Percentiles rank a stretch among this genome's conserved stretches.
Conservation (phyloP, 1,139 yeast species). For the Saccharomyces pastorianus region DNA sequence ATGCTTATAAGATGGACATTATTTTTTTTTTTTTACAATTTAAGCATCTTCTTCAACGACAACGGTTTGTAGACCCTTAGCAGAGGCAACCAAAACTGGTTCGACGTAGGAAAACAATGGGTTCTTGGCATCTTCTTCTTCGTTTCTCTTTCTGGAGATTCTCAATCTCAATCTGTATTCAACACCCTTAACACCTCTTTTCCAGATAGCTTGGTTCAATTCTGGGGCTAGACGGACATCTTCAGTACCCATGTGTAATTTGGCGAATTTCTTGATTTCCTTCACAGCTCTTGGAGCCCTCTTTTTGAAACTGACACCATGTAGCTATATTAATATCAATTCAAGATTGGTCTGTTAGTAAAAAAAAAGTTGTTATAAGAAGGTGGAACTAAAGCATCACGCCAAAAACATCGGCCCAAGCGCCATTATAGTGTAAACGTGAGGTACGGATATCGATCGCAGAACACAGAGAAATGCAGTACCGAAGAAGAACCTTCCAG, state of each 20-base stretch:
- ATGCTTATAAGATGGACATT: neutral
- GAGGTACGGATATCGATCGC: neutral
- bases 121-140: conserved; percentile 98
- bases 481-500: neutral
- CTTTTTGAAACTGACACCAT: conserved; percentile 98
- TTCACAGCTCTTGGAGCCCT: conserved; percentile 99
- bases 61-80: conserved; percentile 96
- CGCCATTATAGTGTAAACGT: neutral
- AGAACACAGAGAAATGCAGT: neutral
- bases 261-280: conserved; percentile 98
- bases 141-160: conserved; percentile 99
- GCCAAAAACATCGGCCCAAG: neutral
- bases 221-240: conserved; percentile 99
- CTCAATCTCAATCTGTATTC: conserved; percentile 97
- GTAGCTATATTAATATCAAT: conserved; percentile 45
- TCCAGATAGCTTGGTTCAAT: conserved; percentile 98
- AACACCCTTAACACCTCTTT: conserved; percentile 99
- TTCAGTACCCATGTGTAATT: conserved; percentile 97
- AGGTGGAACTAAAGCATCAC: neutral
- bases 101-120: conserved; percentile 97
- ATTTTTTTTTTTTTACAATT: conserved; percentile 12
- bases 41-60: conserved; percentile 86
- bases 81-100: conserved; percentile 88
- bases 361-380: neutral
- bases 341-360: neutral